These are phyloP conservation scores for Thalassiosira exigua DNA, from an alignment of 352 stramenopile genomes.

Conservation along the genomic window DNA sequence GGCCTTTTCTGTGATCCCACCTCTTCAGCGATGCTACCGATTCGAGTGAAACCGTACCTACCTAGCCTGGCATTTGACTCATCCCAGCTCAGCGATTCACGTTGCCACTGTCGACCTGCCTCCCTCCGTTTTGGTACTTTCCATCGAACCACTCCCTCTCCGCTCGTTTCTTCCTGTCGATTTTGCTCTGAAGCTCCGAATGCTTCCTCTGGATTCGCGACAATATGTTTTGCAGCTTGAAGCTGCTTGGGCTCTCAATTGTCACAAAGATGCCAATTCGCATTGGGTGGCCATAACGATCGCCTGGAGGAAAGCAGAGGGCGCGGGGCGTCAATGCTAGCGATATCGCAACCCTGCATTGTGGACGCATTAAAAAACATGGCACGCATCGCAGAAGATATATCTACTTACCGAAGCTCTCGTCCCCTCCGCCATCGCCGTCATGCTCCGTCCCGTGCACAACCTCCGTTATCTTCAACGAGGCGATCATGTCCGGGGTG, in stretches of 20 bases:
- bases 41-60: no score
- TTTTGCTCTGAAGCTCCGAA: slow-evolving; percentile 70
- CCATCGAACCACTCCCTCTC: slow-evolving; percentile 79
- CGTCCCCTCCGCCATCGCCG: slow-evolving; percentile 34
- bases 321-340: no score
- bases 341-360: no score
- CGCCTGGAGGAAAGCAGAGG: slow-evolving; percentile 14
- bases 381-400: no score
- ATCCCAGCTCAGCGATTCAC: no score
- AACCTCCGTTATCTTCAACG: slow-evolving; percentile 77
- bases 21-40: no score
- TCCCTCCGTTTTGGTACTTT: slow-evolving; percentile 67
- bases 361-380: no score
- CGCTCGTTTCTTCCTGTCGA: slow-evolving; percentile 78
- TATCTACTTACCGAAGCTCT: slow-evolving; percentile 25
- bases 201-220: slow-evolving; percentile 78
- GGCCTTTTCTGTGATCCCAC: no score
- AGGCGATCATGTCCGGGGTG: slow-evolving; percentile 94
- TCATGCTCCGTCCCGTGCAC: slow-evolving; percentile 63
- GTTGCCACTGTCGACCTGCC: slow-evolving; percentile 4
- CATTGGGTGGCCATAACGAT: slow-evolving; percentile 68
- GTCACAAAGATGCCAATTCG: slow-evolving; percentile 66
- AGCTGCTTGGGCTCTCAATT: slow-evolving; percentile 67
- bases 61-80: no score
- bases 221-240: slow-evolving; percentile 74